Evolutionary conservation across 768 basidiomycete species (phyloP).

Genomic region (Lentinula guzmanii): DNA sequence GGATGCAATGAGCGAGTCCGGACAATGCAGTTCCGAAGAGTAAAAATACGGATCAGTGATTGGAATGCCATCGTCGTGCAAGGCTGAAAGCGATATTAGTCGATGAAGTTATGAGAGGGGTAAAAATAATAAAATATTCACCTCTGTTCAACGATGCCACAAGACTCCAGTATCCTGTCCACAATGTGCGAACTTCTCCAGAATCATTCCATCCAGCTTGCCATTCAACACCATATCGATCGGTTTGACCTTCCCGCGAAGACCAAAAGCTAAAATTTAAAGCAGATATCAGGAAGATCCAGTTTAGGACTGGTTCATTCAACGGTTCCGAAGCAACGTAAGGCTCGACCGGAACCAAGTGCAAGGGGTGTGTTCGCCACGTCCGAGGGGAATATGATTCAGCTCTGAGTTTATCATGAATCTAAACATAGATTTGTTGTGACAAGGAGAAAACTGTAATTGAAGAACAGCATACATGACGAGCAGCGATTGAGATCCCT

Average conservation of each 20-base stretch:
- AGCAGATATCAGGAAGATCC: constrained; percentile 85
- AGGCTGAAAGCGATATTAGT: constrained; percentile 36
- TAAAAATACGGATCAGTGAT: constrained; percentile 80
- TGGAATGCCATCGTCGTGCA: constrained; percentile 66
- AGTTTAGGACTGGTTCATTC: constrained; percentile 60
- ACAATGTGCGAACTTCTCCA: constrained; percentile 40
- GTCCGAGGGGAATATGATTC: constrained; percentile 75
- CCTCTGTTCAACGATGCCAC: constrained; percentile 82
- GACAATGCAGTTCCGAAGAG: constrained; percentile 60
- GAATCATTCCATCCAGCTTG: constrained; percentile 49
- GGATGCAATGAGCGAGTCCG: constrained; percentile 61
- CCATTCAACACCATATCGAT: constrained; percentile 79
- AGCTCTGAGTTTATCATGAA: constrained; percentile 46
- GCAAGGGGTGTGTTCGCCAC: constrained; percentile 74
- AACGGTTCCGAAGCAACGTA: constrained; percentile 46
- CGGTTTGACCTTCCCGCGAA: constrained; percentile 47
- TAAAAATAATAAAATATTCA: constrained; percentile 20
- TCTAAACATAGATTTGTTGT: constrained; percentile 31
- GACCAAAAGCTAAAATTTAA: constrained; percentile 93
- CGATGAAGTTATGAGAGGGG: background rate
- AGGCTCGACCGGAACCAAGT: constrained; percentile 66
- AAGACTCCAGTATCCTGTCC: constrained; percentile 86
- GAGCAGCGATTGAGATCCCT: constrained; percentile 7
- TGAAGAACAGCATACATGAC: constrained; percentile 1
- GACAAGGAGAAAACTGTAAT: background rate